These are phyloP conservation scores for Eremochloa ophiuroides DNA, from an alignment of 176 grass and related monocot species.

Conservation along the genomic window DNA sequence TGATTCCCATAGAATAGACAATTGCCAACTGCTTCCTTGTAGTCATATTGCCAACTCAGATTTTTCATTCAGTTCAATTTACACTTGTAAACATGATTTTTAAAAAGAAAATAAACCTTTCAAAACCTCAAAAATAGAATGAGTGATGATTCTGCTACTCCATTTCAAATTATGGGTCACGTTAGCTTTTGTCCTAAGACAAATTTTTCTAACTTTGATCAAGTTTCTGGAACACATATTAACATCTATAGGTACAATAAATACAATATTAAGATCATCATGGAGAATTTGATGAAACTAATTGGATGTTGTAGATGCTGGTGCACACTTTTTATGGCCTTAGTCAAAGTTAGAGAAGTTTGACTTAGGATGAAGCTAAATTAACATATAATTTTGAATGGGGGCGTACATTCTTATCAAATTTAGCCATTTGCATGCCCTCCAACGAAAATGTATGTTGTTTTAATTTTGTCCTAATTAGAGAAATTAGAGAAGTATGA, in stretches of 20 bases:
- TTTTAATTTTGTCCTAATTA: no score
- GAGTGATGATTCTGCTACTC: neutral
- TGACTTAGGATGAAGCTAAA: no score
- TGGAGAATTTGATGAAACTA: neutral
- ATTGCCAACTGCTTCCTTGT: neutral
- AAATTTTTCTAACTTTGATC: neutral
- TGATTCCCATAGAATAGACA: neutral
- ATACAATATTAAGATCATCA: neutral
- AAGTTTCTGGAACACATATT: neutral
- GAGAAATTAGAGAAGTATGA: neutral
- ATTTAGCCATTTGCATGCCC: neutral
- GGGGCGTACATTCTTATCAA: neutral
- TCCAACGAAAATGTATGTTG: no score
- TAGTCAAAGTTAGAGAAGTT: no score
- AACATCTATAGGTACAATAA: neutral
- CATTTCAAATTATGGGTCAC: neutral
- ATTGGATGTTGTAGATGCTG: no score
- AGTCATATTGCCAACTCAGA: neutral
- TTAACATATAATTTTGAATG: no score
- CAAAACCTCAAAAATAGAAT: neutral
- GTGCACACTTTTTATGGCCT: no score
- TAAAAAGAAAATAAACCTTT: neutral
- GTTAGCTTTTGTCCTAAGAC: neutral
- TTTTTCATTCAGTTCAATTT: conserved; percentile 1
- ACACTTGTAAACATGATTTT: neutral